Evolutionary conservation across 441 rosid genomes (phyloP), one percentile per base, ranked within the genome.

Genomic region (Metrosideros polymorpha): DNA sequence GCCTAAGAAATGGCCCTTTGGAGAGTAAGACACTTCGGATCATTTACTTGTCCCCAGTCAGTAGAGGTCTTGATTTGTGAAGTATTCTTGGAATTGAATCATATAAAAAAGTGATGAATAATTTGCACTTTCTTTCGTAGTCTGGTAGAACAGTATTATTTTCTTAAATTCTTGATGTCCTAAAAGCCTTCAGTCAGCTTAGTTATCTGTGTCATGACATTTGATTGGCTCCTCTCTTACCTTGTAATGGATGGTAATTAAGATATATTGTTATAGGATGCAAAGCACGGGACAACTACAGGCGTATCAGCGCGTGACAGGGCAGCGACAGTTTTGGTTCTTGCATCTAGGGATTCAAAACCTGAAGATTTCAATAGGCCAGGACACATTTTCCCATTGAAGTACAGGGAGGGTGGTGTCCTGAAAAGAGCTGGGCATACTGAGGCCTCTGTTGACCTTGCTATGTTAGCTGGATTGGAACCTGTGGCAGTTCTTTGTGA

Each of bases 381-480:
- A 2, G 98, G 99, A 54, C 99, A 97, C 75, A 95, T 97, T 76
- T 97, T 97, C 75, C 99, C 99, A 2, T 88, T 97, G 83, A 95
- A 90, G 92, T 97, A 95, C 89, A 89, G 97, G 88, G 97, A 96
- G 86, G 98, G 99, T 43, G 99, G 99, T 82, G 97, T 97, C 84
- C 87, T 97, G 89, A 96, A 95, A 94, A 91, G 99, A 89, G 99
- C 99, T 88, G 98, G 99, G 32, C 99, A 97, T 87, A 97, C 99
- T n/a, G 99, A 97, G 90, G 99, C 98, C 86, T 92, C 99, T 83
- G 96, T 94, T 87, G 99, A 97, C 93, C 97, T 97, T 84, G 91
- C 98, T 9, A 84, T 95, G 88, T 93, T 97, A 83, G 99, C 99
- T 89, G 99, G 98, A 85, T 88, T 96, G 43, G 90, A 91, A 35